Conservation (phyloP, 2,329 filamentous ascomycete genomes). For the Colletotrichum sp. region DNA sequence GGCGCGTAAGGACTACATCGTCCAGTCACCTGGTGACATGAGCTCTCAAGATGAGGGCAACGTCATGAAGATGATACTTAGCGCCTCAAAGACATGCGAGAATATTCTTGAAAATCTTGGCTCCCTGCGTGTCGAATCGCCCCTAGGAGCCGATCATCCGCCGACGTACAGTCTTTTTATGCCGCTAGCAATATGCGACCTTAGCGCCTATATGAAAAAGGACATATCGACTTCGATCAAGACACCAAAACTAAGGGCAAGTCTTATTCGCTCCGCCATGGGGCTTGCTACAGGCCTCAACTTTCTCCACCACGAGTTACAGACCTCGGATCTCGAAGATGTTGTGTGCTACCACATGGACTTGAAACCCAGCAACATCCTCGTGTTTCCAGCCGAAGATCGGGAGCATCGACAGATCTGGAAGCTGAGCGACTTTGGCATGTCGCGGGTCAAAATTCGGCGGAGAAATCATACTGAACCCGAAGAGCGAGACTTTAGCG, state of each 20-base stretch:
- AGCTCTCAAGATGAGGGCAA: conserved; percentile 32
- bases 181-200: conserved; percentile 40
- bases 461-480: conserved; percentile 8
- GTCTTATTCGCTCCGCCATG: neutral
- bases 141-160: neutral
- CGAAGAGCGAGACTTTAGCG: conserved; percentile 8
- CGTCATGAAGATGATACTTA: conserved; percentile 38
- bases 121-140: conserved; percentile 35
- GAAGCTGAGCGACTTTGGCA: conserved; percentile 48
- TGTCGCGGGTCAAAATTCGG: conserved; percentile 38
- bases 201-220: conserved; percentile 39
- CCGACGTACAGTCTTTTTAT: conserved; percentile 43
- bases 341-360: conserved; percentile 47
- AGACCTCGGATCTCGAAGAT: conserved; percentile 26
- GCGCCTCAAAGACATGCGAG: conserved; percentile 31
- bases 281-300: conserved; percentile 28
- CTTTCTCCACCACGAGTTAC: conserved; percentile 42
- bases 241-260: neutral
- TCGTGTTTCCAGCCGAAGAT: conserved; percentile 27
- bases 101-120: conserved; percentile 42
- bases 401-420: conserved; percentile 30
- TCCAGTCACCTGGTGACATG: conserved; percentile 21
- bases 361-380: conserved; percentile 42
- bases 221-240: conserved; percentile 20
- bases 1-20: conserved; percentile 42